phyloP scores from a whole-genome alignment of 352 stramenopile species.

The Globisporangium paddicum region DNA sequence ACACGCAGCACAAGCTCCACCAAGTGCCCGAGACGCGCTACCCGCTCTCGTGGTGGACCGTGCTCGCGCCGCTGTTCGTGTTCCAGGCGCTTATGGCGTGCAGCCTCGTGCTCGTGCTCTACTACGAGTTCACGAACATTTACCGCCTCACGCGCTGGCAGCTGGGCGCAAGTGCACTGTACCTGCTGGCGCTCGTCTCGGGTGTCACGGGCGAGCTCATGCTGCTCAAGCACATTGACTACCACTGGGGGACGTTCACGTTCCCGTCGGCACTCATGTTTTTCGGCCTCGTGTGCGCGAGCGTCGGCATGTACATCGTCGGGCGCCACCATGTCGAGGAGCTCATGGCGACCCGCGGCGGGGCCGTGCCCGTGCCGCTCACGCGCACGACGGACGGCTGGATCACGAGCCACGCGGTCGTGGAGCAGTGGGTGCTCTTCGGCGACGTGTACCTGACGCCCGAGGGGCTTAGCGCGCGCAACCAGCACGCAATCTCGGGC shows the following conservation, averaged over 20 bases:
- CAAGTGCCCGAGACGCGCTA: constrained; percentile 18
- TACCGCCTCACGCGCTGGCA: constrained; percentile 77
- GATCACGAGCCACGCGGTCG: constrained; percentile 77
- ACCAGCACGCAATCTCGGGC: constrained; percentile 23
- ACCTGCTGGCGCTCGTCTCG: constrained; percentile 58
- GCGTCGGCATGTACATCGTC: constrained; percentile 78
- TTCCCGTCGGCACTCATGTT: constrained; percentile 77
- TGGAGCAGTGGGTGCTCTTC: constrained; percentile 83
- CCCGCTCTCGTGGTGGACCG: constrained; percentile 68
- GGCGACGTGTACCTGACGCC: constrained; percentile 69
- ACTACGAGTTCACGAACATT: constrained; percentile 71
- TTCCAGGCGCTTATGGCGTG: constrained; percentile 59
- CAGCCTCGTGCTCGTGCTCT: constrained; percentile 60
- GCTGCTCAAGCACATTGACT: constrained; percentile 68
- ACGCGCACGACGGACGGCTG: constrained; percentile 70
- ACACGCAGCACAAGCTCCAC: constrained; percentile 37
- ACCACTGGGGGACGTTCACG: constrained; percentile 66
- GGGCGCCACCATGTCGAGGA: constrained; percentile 73
- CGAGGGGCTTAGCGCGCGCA: constrained; percentile 51
- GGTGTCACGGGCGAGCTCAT: constrained; percentile 66
- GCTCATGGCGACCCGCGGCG: constrained; percentile 75
- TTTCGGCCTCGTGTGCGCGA: constrained; percentile 66
- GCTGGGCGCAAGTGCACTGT: constrained; percentile 65
- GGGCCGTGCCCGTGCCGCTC: constrained; percentile 70
- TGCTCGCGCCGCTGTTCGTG: constrained; percentile 58